These are phyloP conservation scores for Didymella glomerata DNA, from an alignment of 2,329 filamentous ascomycete genomes.

Conservation along the genomic window DNA sequence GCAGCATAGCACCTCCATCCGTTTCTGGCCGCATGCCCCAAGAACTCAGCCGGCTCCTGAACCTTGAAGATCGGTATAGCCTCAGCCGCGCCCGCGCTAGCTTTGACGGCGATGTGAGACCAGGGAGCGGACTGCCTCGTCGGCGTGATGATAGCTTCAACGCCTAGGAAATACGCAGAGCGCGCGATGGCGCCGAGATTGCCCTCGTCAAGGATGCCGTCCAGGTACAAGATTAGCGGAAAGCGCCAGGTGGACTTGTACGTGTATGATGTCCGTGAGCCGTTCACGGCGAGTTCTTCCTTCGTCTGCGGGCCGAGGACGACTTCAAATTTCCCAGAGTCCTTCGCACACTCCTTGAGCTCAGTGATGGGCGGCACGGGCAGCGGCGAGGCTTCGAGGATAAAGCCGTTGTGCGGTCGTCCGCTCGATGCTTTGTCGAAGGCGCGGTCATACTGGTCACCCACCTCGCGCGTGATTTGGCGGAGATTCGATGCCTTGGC, in stretches of 20 bases:
- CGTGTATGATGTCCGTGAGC: slow-evolving; percentile 63
- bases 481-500: slow-evolving; percentile 32
- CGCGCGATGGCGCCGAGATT: slow-evolving; percentile 92
- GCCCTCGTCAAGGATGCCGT: slow-evolving; percentile 83
- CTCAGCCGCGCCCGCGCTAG: slow-evolving; percentile 87
- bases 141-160: slow-evolving; percentile 82
- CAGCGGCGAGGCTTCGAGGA: slow-evolving; percentile 86
- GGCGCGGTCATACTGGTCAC: slow-evolving; percentile 68
- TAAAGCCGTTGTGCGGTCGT: slow-evolving; percentile 87
- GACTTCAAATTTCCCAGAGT: slow-evolving; percentile 39
- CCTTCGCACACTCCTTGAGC: slow-evolving; percentile 61
- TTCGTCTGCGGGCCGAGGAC: slow-evolving; percentile 70
- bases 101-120: slow-evolving; percentile 81
- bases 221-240: slow-evolving; percentile 77
- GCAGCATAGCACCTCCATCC: slow-evolving; percentile 89
- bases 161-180: slow-evolving; percentile 88
- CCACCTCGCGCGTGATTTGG: slow-evolving; percentile 60
- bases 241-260: slow-evolving; percentile 61
- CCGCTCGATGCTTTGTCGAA: slow-evolving; percentile 85
- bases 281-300: slow-evolving; percentile 80
- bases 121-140: slow-evolving; percentile 74
- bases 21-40: slow-evolving; percentile 70
- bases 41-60: slow-evolving; percentile 71
- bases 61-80: slow-evolving; percentile 77
- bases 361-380: slow-evolving; percentile 73